Conservation (phyloP, 139 green algal species). For the Volvox africanus region DNA sequence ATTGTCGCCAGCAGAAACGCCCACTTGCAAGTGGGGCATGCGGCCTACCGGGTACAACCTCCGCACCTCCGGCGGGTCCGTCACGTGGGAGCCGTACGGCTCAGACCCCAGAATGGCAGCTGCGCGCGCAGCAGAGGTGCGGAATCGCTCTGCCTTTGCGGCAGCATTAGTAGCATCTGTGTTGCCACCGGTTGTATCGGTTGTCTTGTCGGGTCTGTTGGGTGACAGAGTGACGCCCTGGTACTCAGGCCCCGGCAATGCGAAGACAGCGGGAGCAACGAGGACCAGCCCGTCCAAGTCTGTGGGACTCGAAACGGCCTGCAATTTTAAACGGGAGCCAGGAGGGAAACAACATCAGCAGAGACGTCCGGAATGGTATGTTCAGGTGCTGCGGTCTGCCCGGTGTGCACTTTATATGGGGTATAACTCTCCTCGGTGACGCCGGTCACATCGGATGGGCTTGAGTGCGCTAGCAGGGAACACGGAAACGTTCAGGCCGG, state of each 20-base stretch:
- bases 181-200: not conserved
- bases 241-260: slow-evolving; percentile 38
- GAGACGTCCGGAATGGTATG: too few species aligned
- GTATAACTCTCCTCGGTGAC: too few species aligned
- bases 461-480: too few species aligned
- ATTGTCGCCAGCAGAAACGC: not conserved
- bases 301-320: slow-evolving; percentile 15
- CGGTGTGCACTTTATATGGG: too few species aligned
- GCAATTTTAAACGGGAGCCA: not conserved
- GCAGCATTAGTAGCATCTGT: not conserved
- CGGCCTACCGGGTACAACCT: slow-evolving; percentile 19
- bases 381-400: too few species aligned
- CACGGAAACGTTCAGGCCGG: too few species aligned
- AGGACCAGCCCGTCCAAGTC: slow-evolving; percentile 74
- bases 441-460: too few species aligned
- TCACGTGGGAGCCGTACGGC: not conserved
- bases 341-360: too few species aligned
- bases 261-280: slow-evolving; percentile 86
- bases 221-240: slow-evolving; percentile 3
- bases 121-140: not conserved
- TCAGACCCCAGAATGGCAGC: not conserved
- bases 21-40: not conserved
- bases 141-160: not conserved
- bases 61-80: slow-evolving; percentile 35
- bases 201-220: not conserved